These are phyloP conservation scores for Magnusiomyces clavatus DNA, from an alignment of 1,139 yeast genomes.

Conservation along the genomic window DNA sequence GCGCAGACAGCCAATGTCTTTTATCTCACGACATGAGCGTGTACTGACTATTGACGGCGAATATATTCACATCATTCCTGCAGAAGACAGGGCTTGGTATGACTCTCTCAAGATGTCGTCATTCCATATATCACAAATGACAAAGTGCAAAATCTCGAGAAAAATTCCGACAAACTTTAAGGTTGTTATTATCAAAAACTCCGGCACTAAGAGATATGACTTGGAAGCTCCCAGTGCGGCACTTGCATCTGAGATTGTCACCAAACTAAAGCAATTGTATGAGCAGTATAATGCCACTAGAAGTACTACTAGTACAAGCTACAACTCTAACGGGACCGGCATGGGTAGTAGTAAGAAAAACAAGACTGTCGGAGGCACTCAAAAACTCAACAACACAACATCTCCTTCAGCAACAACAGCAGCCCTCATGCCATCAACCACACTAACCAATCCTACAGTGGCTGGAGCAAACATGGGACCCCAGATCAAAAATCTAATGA, in stretches of 20 bases:
- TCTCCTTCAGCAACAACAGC: too few relatives aligned
- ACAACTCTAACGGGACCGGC: too few relatives aligned
- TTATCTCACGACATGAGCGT: slow-evolving; percentile 73
- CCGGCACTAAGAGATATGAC: slow-evolving; percentile 71
- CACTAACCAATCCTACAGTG: too few relatives aligned
- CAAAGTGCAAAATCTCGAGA: slow-evolving; percentile 66
- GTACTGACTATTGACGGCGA: slow-evolving; percentile 88
- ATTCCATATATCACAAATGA: slow-evolving; percentile 75
- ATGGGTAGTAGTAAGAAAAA: too few relatives aligned
- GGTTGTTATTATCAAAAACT: slow-evolving; percentile 63
- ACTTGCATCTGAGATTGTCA: slow-evolving; percentile 70
- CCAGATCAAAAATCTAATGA: too few relatives aligned
- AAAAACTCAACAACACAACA: too few relatives aligned
- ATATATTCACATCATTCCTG: slow-evolving; percentile 81
- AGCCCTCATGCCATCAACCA: too few relatives aligned
- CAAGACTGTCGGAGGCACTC: too few relatives aligned
- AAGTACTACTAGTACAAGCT: too few relatives aligned
- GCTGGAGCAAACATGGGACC: too few relatives aligned
- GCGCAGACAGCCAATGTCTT: slow-evolving; percentile 81
- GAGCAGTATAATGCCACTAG: slow-evolving; percentile 6
- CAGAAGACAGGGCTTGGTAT: slow-evolving; percentile 59
- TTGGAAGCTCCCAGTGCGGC: slow-evolving; percentile 61
- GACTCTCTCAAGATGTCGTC: slow-evolving; percentile 79
- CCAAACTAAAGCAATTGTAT: slow-evolving; percentile 38
- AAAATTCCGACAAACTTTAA: slow-evolving; percentile 78